phyloP scores from a whole-genome alignment of 768 basidiomycete species.

The Termitomyces sp. region DNA sequence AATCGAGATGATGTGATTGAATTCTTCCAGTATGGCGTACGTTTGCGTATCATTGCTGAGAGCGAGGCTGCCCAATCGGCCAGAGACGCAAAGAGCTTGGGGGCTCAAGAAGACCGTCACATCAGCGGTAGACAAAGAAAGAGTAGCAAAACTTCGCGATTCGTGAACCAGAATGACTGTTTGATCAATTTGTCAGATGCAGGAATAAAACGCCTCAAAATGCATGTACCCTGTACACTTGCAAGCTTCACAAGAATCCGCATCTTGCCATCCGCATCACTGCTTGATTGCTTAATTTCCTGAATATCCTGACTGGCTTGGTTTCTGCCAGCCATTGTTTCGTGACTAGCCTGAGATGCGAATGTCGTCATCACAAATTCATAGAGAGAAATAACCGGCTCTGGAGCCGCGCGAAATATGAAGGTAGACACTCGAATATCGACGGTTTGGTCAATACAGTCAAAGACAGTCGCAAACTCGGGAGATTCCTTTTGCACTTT shows the following conservation, averaged over 20 bases:
- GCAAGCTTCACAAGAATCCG: constrained; percentile 79
- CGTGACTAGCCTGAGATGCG: constrained; percentile 4
- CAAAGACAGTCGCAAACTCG: constrained; percentile 72
- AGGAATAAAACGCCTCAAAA: background rate
- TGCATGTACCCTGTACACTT: constrained; percentile 64
- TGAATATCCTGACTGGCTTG: background rate
- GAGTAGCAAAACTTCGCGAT: constrained; percentile 66
- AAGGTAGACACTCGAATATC: constrained; percentile 88
- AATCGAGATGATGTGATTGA: constrained; percentile 86
- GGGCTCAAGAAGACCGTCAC: constrained; percentile 70
- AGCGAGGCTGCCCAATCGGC: constrained; percentile 77
- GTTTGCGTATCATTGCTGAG: constrained; percentile 66
- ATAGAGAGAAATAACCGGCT: constrained; percentile 86
- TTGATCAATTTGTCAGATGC: background rate
- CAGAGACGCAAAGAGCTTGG: constrained; percentile 72
- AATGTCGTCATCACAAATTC: constrained; percentile 99
- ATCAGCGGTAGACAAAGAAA: constrained; percentile 87
- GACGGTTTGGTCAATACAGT: constrained; percentile 84
- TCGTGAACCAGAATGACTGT: constrained; percentile 77
- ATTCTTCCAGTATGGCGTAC: constrained; percentile 50
- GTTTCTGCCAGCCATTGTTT: background rate
- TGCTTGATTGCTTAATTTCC: background rate
- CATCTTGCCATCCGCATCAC: constrained; percentile 49
- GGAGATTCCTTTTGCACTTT: constrained; percentile 83
- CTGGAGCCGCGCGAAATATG: constrained; percentile 82